Percentiles rank a stretch among this genome's conserved stretches.
Conservation (phyloP, 305 asterid genomes). For the Solanum aculeatissimum region DNA sequence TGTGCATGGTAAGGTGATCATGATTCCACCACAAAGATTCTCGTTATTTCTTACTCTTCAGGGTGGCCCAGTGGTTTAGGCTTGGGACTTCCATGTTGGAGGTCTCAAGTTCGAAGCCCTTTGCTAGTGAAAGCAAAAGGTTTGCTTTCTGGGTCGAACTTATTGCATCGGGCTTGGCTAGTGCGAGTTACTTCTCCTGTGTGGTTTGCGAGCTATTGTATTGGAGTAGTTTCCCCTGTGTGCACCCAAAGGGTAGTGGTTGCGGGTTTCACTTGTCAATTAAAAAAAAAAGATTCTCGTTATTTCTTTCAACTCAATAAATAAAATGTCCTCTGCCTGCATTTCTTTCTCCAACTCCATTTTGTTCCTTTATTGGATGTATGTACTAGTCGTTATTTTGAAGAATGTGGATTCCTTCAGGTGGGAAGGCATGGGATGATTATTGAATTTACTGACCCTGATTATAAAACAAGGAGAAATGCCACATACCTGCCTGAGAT, state of each 20-base stretch:
- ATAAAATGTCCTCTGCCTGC: background rate
- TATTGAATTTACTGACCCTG: slow-evolving; percentile 82
- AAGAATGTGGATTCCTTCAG: slow-evolving; percentile 25
- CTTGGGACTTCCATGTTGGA: too few relatives aligned
- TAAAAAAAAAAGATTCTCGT: background rate
- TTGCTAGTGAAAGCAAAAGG: too few relatives aligned
- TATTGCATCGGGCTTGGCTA: too few relatives aligned
- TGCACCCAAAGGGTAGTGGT: too few relatives aligned
- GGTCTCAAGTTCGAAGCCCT: too few relatives aligned
- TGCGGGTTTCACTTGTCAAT: too few relatives aligned
- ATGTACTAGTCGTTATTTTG: background rate
- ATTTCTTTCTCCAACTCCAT: background rate
- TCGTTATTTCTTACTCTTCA: background rate
- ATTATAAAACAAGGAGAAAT: slow-evolving; percentile 44
- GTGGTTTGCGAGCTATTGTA: too few relatives aligned
- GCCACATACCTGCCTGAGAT: slow-evolving; percentile 97
- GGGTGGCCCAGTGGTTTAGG: too few relatives aligned
- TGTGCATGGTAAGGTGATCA: background rate
- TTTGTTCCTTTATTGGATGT: background rate
- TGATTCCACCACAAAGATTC: background rate
- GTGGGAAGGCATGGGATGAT: slow-evolving; percentile 84
- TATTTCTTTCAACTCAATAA: background rate
- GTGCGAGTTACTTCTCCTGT: too few relatives aligned
- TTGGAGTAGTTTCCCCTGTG: too few relatives aligned
- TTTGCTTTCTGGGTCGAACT: too few relatives aligned